Base-by-base conservation (phyloP, 345 rosid species). In the Populus pruinosa region DNA sequence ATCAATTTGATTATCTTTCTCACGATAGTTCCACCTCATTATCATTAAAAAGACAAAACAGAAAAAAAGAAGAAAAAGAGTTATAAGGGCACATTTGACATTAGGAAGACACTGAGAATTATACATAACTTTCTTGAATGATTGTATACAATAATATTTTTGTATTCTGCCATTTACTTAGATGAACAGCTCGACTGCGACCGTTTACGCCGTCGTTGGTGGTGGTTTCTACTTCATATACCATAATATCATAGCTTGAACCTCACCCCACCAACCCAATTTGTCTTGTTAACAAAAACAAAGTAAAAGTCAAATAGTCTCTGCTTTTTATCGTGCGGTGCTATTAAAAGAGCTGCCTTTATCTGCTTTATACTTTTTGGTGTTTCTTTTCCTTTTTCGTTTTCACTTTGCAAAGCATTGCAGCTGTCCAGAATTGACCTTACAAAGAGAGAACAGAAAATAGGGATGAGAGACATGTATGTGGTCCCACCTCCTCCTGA, bases 401-500 rank as follows among this genome's bases (percentile, higher is more conserved):
- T 55, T 8, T 20, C 59, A 17, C 17, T 13, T 44, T 17, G 50
- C 55, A 17, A 5, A 65, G 43, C 21, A 2, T 36, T 59, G 62
- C 27, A 21, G 72, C 27, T 36, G 23, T 69, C 5, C 25, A 41
- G 74, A 39, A 14, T 38, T 62, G 9, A n/a, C 25, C 47, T 18
- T 44, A 29, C 50, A 33, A n/a, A 10, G 17, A 41, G 17, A 18
- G 35, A 29, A 38, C 14, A 35, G 10, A 29, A 23, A 33, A 39
- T 13, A 38, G 56, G 64, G 47, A 49, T 69, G 75, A 63, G 70
- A 67, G 80, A 73, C 29, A 79, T 73, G 82, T 77, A 76, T 63
- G 77, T 59, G 63, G 82, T 76, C 63, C 82, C 78, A n/a, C 76
- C 76, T 27, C 76, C 71, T 33, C 68, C 69, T 35, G 79, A 74